phyloP scores from a whole-genome alignment of 345 rosid species.

The Iberis pinnata region DNA sequence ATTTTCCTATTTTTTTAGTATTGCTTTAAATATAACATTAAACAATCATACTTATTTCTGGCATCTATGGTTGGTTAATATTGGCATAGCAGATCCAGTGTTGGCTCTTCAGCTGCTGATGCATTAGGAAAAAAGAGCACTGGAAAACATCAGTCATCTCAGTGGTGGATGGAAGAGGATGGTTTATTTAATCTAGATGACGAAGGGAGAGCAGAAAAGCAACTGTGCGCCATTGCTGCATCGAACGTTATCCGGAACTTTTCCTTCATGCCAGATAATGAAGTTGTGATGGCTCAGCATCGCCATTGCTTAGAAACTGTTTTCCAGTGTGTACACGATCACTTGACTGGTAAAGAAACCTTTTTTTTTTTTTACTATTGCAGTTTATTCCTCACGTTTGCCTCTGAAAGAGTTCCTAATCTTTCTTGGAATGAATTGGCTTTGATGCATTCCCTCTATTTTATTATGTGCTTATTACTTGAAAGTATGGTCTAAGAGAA shows the following conservation, averaged over 20 bases:
- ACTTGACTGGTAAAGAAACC: slow-evolving; percentile 46
- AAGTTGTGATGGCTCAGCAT: slow-evolving; percentile 84
- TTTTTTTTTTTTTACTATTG: neutral
- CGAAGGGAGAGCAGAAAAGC: slow-evolving; percentile 86
- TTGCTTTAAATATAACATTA: neutral
- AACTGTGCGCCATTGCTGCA: slow-evolving; percentile 85
- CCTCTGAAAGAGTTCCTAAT: neutral
- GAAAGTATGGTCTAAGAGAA: slow-evolving; percentile 10
- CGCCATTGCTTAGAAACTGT: slow-evolving; percentile 97
- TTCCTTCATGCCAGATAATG: slow-evolving; percentile 98
- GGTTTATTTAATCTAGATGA: slow-evolving; percentile 89
- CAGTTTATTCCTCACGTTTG: neutral
- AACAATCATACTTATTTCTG: neutral
- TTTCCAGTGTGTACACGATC: slow-evolving; percentile 89
- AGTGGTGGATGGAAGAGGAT: slow-evolving; percentile 92
- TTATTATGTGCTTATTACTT: slow-evolving; percentile 5
- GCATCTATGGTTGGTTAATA: slow-evolving; percentile 12
- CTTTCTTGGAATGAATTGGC: neutral
- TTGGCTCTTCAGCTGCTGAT: slow-evolving; percentile 39
- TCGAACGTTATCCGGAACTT: slow-evolving; percentile 89
- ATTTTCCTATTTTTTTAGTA: neutral
- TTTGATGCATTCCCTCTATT: neutral
- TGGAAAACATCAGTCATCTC: slow-evolving; percentile 44
- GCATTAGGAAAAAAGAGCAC: slow-evolving; percentile 39
- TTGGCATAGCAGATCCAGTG: slow-evolving; percentile 34